Evolutionary conservation across 768 basidiomycete genomes (phyloP), one percentile per base, ranked within the genome.

Genomic region (Mycena maculata): DNA sequence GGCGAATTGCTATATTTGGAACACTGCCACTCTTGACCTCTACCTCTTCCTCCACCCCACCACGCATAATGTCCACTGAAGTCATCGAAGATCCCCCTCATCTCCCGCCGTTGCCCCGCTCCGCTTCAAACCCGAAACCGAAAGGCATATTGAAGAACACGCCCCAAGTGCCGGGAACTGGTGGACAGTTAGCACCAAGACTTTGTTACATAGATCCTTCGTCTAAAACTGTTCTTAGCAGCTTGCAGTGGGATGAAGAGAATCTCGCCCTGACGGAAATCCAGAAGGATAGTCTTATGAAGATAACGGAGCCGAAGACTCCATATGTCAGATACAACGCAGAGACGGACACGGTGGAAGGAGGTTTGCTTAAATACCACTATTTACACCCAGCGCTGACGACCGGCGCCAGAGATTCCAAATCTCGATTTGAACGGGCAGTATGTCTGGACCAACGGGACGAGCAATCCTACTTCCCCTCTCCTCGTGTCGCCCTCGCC

Each of bases 221-320:
- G 58, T 58, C 60, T 69, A 38, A n/a, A n/a, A 64, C 62, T 61
- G 30, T 65, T 53, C 54, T 33, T 59, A 85, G 86, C 71, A 96
- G 90, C 72, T 75, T 98, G 74, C 93, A 94, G 75, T 98, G 96
- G 96, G 96, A 98, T 75, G 96, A 98, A 74, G 93, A 89, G 76
- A 98, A 98, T 76, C 85, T 98, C 38, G 93, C 94, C 27, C 78
- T 93, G 74, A 98, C 96, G 1, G 96, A 98, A 79, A 90, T 95
- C 71, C 89, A 92, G 84, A 97, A 97, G 79, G 95, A 97, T 74
- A 96, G 94, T 69, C 82, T 95, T 75, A 98, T 98, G 96, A 98
- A 98, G 88, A 98, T 98, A 75, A 95, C 94, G 3, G 96, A 98
- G 75, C 96, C 96, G 58, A 98, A 98, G 86, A 98, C 96, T 12